Conservation (phyloP, 164 flowering plant species). For the Platanus orientalis region DNA sequence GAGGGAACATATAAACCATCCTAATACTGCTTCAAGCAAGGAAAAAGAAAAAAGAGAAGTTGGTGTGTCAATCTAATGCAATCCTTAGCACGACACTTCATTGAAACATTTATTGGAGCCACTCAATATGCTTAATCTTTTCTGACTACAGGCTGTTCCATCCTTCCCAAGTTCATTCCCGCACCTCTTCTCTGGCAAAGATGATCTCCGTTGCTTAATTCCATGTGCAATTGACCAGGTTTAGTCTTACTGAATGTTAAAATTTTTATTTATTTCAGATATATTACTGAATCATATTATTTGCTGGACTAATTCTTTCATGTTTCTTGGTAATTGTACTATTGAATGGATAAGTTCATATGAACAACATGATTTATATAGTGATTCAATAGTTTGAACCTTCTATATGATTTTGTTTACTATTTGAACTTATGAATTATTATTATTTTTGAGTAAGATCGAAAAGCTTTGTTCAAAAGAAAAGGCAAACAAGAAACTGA, state of each 20-base stretch:
- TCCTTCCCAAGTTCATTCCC: slow-evolving; percentile 97
- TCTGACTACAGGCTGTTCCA: slow-evolving; percentile 83
- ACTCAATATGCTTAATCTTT: slow-evolving; percentile 12
- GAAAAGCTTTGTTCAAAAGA: too few species aligned
- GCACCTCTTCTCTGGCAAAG: slow-evolving; percentile 73
- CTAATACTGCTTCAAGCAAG: too few species aligned
- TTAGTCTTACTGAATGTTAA: not conserved
- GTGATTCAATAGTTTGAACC: too few species aligned
- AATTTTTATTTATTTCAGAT: not conserved
- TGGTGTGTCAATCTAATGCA: too few species aligned
- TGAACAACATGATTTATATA: not conserved
- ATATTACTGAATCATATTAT: not conserved
- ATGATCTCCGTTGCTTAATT: slow-evolving; percentile 81
- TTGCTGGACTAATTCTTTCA: not conserved
- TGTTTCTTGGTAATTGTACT: too few species aligned
- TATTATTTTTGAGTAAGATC: too few species aligned
- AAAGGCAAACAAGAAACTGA: too few species aligned
- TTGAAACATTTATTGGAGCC: not conserved
- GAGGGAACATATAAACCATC: not conserved
- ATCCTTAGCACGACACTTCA: not conserved
- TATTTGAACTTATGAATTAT: too few species aligned
- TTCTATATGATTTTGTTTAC: not conserved
- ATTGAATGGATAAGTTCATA: not conserved
- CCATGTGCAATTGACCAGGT: slow-evolving; percentile 99
- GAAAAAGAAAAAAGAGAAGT: too few species aligned